These are phyloP conservation scores for Cryptococcus jaspeensis DNA, from an alignment of 1,284 basidiomycete genomes.

Conservation along the genomic window DNA sequence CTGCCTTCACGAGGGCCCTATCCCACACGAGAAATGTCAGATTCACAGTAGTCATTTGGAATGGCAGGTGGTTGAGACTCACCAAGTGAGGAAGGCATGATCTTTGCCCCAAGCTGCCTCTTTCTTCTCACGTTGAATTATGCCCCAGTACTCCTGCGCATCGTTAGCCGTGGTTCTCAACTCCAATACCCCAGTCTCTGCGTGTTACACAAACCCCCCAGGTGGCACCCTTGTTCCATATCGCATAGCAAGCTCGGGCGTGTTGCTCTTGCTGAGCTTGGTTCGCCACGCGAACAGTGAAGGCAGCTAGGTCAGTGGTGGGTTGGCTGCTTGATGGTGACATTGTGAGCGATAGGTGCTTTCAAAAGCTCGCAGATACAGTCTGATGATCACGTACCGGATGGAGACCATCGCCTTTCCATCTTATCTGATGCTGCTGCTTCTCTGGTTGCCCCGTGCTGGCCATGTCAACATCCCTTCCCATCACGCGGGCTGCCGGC, in stretches of 20 bases:
- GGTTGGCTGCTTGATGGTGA: too few relatives aligned
- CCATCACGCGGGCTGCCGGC: too few relatives aligned
- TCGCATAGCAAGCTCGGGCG: conserved; percentile 7
- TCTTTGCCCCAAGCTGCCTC: conserved; percentile 15
- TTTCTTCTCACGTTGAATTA: conserved; percentile 5
- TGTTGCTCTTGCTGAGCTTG: conserved; percentile 16
- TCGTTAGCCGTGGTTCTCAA: neutral
- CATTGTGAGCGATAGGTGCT: too few relatives aligned
- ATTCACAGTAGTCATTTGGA: too few relatives aligned
- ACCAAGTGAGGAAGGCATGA: conserved; percentile 21
- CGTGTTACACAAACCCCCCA: conserved; percentile 20
- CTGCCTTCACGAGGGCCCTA: conserved; percentile 24
- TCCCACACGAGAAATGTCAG: neutral
- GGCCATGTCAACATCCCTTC: too few relatives aligned
- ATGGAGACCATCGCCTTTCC: too few relatives aligned
- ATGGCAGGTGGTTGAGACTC: neutral
- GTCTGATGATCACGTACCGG: too few relatives aligned
- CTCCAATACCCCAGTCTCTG: neutral
- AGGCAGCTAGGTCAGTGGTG: conserved; percentile 1
- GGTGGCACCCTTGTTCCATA: conserved; percentile 17
- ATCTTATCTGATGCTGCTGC: too few relatives aligned
- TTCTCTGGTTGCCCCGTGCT: too few relatives aligned
- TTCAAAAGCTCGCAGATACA: too few relatives aligned
- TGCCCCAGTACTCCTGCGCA: conserved; percentile 7
- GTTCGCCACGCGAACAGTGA: conserved; percentile 7